Evolutionary conservation across 106 monocot genomes (phyloP).

Genomic region (Platanthera zijinensis): DNA sequence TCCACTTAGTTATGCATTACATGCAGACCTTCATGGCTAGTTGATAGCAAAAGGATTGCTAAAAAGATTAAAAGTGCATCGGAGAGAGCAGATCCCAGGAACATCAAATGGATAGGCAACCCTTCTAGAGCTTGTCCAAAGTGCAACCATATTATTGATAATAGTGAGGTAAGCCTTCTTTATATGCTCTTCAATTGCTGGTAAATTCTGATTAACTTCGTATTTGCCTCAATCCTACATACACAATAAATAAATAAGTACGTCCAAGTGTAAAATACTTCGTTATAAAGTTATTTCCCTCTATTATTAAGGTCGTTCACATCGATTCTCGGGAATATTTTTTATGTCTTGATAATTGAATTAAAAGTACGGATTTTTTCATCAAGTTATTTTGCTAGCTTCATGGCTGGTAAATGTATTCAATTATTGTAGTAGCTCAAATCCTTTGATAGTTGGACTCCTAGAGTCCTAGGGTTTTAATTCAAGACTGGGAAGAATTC

Average conservation of each 20-base stretch:
- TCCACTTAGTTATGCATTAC: conserved; percentile 9
- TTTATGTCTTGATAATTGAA: background rate
- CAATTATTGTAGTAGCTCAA: background rate
- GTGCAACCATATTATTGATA: conserved; percentile 76
- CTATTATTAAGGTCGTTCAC: background rate
- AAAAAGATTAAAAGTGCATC: conserved; percentile 91
- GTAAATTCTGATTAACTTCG: background rate
- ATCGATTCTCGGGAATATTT: background rate
- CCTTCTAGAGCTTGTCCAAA: conserved; percentile 77
- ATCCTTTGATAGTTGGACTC: background rate
- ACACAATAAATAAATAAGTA: background rate
- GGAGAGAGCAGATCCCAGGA: conserved; percentile 40
- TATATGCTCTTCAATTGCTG: background rate
- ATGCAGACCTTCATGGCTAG: conserved; percentile 85
- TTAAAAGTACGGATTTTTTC: background rate
- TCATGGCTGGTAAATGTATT: background rate
- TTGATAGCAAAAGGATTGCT: conserved; percentile 88
- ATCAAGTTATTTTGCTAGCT: background rate
- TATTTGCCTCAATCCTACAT: background rate
- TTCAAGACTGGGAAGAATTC: too few species aligned
- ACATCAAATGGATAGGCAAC: conserved; percentile 68
- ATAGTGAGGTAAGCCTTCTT: conserved; percentile 69
- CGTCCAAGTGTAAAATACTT: background rate
- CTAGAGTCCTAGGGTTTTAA: background rate
- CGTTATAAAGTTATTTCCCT: background rate